A percentile compares a stretch with the other conserved stretches of the same genome.
Conservation (phyloP, 441 rosid genomes). For the Mallotus japonicus region DNA sequence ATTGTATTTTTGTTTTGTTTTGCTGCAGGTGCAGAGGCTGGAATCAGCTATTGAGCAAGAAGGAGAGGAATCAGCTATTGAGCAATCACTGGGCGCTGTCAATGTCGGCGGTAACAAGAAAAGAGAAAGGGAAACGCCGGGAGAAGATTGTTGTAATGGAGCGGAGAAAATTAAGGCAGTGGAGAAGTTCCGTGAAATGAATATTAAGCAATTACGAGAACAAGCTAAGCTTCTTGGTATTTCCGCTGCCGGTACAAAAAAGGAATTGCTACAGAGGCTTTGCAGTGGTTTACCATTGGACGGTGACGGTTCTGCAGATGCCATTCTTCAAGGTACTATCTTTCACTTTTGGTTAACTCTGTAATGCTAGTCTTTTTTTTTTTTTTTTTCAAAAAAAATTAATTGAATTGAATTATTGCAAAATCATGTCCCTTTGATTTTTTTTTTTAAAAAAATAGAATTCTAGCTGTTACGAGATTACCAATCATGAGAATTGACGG, state of each 20-base stretch:
- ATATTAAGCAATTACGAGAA: slow-evolving; percentile 59
- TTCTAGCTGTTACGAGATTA: too few species aligned
- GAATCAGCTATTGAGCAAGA: slow-evolving; percentile 50
- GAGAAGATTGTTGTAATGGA: slow-evolving; percentile 30
- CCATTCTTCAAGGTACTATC: slow-evolving; percentile 32
- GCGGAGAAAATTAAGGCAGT: slow-evolving; percentile 41
- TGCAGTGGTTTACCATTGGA: slow-evolving; percentile 28
- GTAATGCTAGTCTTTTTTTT: too few species aligned
- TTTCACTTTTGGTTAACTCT: not conserved
- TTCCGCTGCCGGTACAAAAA: slow-evolving; percentile 54
- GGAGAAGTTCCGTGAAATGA: slow-evolving; percentile 48
- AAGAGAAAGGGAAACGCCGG: slow-evolving; percentile 39
- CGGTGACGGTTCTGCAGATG: slow-evolving; percentile 14
- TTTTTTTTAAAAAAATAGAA: too few species aligned
- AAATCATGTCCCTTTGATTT: too few species aligned
- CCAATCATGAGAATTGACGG: too few species aligned
- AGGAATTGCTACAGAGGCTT: slow-evolving; percentile 54
- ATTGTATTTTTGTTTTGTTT: not conserved
- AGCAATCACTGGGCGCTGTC: slow-evolving; percentile 24
- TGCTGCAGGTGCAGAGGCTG: slow-evolving; percentile 53
- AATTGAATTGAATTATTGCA: too few species aligned
- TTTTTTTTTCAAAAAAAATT: too few species aligned
- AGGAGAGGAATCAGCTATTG: slow-evolving; percentile 34
- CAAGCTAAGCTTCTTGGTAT: slow-evolving; percentile 54
- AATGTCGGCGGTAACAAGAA: slow-evolving; percentile 27